Conservation (phyloP, 176 grass and related monocot genomes). For the Cenchrus fungigraminus region DNA sequence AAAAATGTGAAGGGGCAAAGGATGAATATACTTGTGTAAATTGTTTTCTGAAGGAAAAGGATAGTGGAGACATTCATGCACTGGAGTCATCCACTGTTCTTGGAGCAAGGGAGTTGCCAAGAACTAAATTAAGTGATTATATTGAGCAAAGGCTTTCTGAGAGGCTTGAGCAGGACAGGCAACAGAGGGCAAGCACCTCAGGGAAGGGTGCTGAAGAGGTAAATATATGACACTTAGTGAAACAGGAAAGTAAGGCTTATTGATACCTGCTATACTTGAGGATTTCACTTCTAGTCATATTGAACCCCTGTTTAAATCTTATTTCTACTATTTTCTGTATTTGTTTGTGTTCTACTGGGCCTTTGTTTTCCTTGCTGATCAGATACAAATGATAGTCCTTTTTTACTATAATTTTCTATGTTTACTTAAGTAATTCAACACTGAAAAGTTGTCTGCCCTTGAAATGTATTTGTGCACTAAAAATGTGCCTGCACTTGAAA, state of each 20-base stretch:
- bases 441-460: background rate
- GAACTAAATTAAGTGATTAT: slow-evolving; percentile 84
- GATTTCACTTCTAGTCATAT: background rate
- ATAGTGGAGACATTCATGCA: slow-evolving; percentile 48
- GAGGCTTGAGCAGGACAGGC: slow-evolving; percentile 65
- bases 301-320: background rate
- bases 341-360: too few relatives aligned
- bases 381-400: background rate
- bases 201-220: slow-evolving; percentile 82
- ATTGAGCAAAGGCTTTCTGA: slow-evolving; percentile 83
- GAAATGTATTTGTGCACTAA: too few relatives aligned
- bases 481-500: too few relatives aligned
- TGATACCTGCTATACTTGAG: background rate
- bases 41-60: slow-evolving; percentile 75
- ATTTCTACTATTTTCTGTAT: background rate
- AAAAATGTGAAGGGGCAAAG: slow-evolving; percentile 62
- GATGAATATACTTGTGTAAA: slow-evolving; percentile 81
- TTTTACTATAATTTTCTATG: slow-evolving; percentile 10
- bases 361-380: background rate
- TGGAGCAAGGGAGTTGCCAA: slow-evolving; percentile 73
- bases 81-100: slow-evolving; percentile 54
- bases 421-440: slow-evolving; percentile 2
- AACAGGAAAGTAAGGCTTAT: background rate
- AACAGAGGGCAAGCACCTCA: slow-evolving; percentile 62
- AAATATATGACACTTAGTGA: slow-evolving; percentile 32